Percentiles rank a stretch among this genome's conserved stretches.
phyloP scores from a whole-genome alignment of 2,329 filamentous ascomycete species.

The Phaeosphaeriaceae sp. region DNA sequence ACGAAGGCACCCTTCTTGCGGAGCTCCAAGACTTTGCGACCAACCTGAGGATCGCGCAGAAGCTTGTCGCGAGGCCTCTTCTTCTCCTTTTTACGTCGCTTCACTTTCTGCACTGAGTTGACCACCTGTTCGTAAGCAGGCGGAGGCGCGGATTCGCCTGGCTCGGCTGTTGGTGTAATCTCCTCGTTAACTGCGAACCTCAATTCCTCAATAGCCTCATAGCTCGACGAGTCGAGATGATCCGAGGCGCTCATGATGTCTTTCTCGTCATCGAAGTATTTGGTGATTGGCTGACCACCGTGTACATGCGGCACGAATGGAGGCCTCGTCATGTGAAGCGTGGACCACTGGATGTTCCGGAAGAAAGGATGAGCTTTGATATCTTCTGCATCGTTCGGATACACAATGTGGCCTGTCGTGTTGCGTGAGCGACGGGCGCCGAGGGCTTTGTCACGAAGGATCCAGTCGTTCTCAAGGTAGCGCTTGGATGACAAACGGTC shows the following conservation, averaged over 20 bases:
- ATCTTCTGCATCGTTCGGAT: constrained; percentile 82
- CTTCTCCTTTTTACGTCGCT: constrained; percentile 68
- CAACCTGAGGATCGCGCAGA: constrained; percentile 74
- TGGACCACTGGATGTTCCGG: constrained; percentile 77
- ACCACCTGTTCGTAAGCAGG: constrained; percentile 8
- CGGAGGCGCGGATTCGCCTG: not conserved
- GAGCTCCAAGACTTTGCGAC: constrained; percentile 74
- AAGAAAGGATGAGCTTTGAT: constrained; percentile 93
- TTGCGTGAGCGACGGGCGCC: constrained; percentile 33
- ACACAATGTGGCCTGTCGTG: constrained; percentile 70
- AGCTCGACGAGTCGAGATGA: constrained; percentile 46
- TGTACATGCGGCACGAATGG: constrained; percentile 80
- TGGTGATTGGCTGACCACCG: constrained; percentile 64
- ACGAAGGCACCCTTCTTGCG: constrained; percentile 85
- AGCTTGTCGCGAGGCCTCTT: constrained; percentile 86
- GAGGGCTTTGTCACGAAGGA: constrained; percentile 31
- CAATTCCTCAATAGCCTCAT: constrained; percentile 18
- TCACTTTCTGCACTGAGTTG: constrained; percentile 22
- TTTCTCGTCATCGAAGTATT: constrained; percentile 88
- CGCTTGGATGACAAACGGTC: constrained; percentile 76
- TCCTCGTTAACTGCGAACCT: constrained; percentile 2
- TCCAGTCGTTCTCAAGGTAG: constrained; percentile 72
- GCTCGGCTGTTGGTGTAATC: not conserved
- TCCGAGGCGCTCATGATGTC: constrained; percentile 60
- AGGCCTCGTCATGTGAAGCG: constrained; percentile 72